These are phyloP conservation scores for Taphrina communis DNA, from an alignment of 1,139 yeast species.

Conservation along the genomic window DNA sequence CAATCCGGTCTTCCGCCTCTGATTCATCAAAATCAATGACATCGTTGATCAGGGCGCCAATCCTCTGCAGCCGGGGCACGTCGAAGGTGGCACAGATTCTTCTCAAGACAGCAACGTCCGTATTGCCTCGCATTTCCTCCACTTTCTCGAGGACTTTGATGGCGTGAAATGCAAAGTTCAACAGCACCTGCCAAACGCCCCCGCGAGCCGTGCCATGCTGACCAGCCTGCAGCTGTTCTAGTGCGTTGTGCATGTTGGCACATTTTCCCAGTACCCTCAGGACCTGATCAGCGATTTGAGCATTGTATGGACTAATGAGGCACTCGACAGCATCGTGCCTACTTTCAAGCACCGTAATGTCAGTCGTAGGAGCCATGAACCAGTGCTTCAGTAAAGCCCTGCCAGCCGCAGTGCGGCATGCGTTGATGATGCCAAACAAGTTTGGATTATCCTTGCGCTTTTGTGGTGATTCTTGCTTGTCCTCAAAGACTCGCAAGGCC, in stretches of 20 bases:
- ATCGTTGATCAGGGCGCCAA: slow-evolving; percentile 44
- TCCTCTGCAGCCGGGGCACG: slow-evolving; percentile 42
- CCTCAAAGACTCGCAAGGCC: slow-evolving; percentile 51
- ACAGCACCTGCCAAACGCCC: slow-evolving; percentile 43
- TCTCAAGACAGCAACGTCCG: slow-evolving; percentile 36
- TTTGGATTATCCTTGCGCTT: slow-evolving; percentile 44
- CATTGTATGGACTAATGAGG: slow-evolving; percentile 47
- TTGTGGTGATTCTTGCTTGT: slow-evolving; percentile 35
- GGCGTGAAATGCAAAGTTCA: slow-evolving; percentile 45
- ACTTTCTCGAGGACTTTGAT: slow-evolving; percentile 44
- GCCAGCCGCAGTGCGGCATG: slow-evolving; percentile 52
- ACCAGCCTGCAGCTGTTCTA: slow-evolving; percentile 50
- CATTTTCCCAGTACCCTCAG: slow-evolving; percentile 48
- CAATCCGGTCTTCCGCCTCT: slow-evolving; percentile 50
- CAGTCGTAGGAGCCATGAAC: slow-evolving; percentile 53
- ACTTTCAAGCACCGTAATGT: slow-evolving; percentile 48
- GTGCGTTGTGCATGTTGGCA: slow-evolving; percentile 49
- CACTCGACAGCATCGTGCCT: slow-evolving; percentile 51
- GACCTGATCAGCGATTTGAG: slow-evolving; percentile 44
- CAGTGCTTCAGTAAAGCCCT: slow-evolving; percentile 51
- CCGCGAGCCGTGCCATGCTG: slow-evolving; percentile 50
- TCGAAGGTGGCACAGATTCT: slow-evolving; percentile 44
- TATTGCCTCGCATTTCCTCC: slow-evolving; percentile 37
- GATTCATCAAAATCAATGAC: slow-evolving; percentile 54
- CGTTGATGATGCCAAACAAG: slow-evolving; percentile 47